Evolutionary conservation across 192 early-diverging fungal genomes (phyloP).

Genomic region (Coemansia sp.): DNA sequence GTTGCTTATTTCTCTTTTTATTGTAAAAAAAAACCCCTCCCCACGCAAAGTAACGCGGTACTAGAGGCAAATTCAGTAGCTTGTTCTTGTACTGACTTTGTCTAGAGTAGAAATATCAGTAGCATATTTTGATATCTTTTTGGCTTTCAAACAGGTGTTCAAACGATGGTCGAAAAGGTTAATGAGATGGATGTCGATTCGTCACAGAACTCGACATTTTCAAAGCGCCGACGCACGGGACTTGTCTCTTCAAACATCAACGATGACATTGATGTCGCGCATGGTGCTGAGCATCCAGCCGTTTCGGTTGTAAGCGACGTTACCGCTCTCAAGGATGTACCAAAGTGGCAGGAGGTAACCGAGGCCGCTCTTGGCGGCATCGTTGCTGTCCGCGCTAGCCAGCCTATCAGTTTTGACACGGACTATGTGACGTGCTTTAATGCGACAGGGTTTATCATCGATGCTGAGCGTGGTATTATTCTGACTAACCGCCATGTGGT

Average conservation of each 20-base stretch:
- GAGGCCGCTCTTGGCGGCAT: constrained; percentile 40
- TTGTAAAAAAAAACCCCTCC: not conserved
- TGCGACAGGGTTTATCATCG: constrained; percentile 78
- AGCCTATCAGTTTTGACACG: constrained; percentile 42
- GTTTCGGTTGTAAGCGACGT: constrained; percentile 11
- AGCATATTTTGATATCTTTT: not conserved
- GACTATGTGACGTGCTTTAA: constrained; percentile 15
- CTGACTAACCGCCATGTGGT: constrained; percentile 81
- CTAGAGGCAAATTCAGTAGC: not conserved
- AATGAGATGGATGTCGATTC: constrained; percentile 9
- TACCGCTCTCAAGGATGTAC: constrained; percentile 15
- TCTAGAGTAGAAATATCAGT: not conserved
- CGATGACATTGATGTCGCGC: constrained; percentile 1
- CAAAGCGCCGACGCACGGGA: constrained; percentile 21
- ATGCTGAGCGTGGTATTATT: constrained; percentile 71
- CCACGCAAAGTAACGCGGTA: not conserved
- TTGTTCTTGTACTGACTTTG: not conserved
- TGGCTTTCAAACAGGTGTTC: not conserved
- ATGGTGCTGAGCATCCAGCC: constrained; percentile 2
- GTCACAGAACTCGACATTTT: not conserved
- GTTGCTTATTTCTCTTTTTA: not conserved
- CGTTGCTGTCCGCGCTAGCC: constrained; percentile 42
- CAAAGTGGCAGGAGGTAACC: constrained; percentile 37
- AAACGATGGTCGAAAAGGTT: constrained; percentile 9
- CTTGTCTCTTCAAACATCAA: not conserved